Conservation (phyloP, 2,329 filamentous ascomycete species). For the Cladophialophora exuberans region DNA sequence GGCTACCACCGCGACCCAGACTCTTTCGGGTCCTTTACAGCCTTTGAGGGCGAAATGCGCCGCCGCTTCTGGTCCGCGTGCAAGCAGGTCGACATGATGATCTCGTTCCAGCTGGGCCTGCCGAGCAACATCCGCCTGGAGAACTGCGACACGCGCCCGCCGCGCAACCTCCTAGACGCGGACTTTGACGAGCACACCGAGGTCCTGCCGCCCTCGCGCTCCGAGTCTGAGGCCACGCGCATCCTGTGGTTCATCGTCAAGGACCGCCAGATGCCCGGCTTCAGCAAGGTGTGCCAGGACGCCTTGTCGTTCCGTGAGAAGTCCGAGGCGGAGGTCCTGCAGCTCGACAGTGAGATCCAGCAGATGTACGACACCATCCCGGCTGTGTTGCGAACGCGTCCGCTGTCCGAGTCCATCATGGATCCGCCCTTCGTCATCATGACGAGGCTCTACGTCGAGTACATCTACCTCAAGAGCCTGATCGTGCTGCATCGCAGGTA, state of each 20-base stretch:
- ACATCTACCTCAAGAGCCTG: constrained; percentile 55
- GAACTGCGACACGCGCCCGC: constrained; percentile 62
- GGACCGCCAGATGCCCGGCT: constrained; percentile 32
- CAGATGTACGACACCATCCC: constrained; percentile 30
- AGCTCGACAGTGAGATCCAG: constrained; percentile 32
- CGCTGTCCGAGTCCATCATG: constrained; percentile 43
- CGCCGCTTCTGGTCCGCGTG: constrained; percentile 46
- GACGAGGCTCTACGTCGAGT: constrained; percentile 56
- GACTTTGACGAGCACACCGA: constrained; percentile 59
- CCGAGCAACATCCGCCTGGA: constrained; percentile 64
- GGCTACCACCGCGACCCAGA: constrained; percentile 60
- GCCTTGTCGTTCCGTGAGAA: constrained; percentile 34
- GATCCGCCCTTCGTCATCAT: constrained; percentile 57
- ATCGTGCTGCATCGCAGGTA: constrained; percentile 58
- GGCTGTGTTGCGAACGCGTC: constrained; percentile 19
- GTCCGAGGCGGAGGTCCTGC: constrained; percentile 24
- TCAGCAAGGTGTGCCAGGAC: constrained; percentile 35
- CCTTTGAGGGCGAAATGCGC: constrained; percentile 60
- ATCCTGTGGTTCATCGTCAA: constrained; percentile 39
- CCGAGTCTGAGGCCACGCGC: constrained; percentile 50
- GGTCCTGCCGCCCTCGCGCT: constrained; percentile 57
- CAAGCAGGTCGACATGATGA: constrained; percentile 61
- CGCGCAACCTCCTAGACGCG: constrained; percentile 62
- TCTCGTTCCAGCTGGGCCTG: constrained; percentile 66
- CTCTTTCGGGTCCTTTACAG: constrained; percentile 43